These are phyloP conservation scores for Vinca minor DNA, from an alignment of 257 asterid species.

Conservation along the genomic window DNA sequence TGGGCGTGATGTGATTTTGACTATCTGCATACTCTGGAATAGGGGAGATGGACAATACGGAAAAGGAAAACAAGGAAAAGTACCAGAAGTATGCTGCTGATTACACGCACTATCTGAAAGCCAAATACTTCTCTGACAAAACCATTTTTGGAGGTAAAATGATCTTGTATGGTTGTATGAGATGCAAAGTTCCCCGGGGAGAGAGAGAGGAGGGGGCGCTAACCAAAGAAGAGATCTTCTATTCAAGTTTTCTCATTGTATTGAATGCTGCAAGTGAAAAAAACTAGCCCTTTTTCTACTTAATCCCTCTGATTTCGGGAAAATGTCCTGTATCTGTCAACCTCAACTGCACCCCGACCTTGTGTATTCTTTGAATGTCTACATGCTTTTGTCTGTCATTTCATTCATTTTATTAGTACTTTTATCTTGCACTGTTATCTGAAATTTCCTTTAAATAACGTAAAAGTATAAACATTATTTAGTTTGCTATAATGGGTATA, in stretches of 20 bases:
- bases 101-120: slow-evolving; percentile 40
- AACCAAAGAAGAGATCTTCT: background rate
- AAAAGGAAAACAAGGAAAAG: slow-evolving; percentile 41
- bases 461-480: too few species aligned
- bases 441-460: too few species aligned
- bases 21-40: too few species aligned
- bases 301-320: slow-evolving; percentile 2
- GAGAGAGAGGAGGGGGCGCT: background rate
- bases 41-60: slow-evolving; percentile 26
- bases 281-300: background rate
- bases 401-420: too few species aligned
- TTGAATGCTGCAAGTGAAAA: background rate
- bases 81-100: slow-evolving; percentile 58
- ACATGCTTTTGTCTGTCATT: too few species aligned
- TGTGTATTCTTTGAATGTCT: too few species aligned
- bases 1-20: too few species aligned
- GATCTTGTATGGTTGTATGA: slow-evolving; percentile 7
- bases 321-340: too few species aligned
- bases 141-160: slow-evolving; percentile 71
- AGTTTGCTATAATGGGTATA: too few species aligned
- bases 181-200: background rate
- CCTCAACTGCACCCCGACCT: too few species aligned
- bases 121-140: slow-evolving; percentile 84
- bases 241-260: background rate
- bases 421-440: too few species aligned